Base-by-base conservation (phyloP, 768 basidiomycete species). In the Ramaria sp. region DNA sequence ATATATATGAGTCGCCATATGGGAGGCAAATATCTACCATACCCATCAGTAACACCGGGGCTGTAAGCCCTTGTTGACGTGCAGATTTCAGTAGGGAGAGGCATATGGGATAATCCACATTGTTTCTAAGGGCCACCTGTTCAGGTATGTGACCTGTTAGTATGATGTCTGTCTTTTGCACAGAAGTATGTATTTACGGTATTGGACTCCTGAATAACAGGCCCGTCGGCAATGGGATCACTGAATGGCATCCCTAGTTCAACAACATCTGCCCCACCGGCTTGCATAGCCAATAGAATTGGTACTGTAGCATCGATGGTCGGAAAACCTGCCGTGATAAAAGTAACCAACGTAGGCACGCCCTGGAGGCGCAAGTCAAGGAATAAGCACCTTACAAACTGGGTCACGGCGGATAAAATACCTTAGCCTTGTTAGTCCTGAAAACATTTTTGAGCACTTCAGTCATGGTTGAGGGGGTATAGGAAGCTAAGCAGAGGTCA, bases 191-290 rank as follows among this genome's bases (percentile, higher is more conserved):
- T n/a, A 73, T 82, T 59, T 57, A 92, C 95, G n/a, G 86, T 88
- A 67, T 97, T 98, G 12, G 88, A 78, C 58, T 85, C 85, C 65
- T 99, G 95, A 58, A 99, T 96, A 3, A 81, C 83, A 24, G 88
- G 89, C 0, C 95, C 95, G 69, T 99, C 95, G 1, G 92, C 94
- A 61, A 92, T 89, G 18, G 94, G 95, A 71, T 97, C 95, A 52
- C 89, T 94, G 73, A 95, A 97, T 0, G 94, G 92, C 27, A 97
- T 78, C 16, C 95, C 95, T 16, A 99, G 77, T 67, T 99, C 95
- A 57, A 98, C 93, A 57, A 97, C 79, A 66, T 97, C 93, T 43
- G 90, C 80, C 5, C 95, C 95, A 51, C 95, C 95, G 43, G 79
- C 78, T 67, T 98, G 86, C 83, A 99, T 89, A 24, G 88, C 88